A percentile compares a stretch with the other conserved stretches of the same genome.
These are phyloP conservation scores for Pseudopediastrum boryanum DNA, from an alignment of 139 green algal genomes.

Conservation along the genomic window DNA sequence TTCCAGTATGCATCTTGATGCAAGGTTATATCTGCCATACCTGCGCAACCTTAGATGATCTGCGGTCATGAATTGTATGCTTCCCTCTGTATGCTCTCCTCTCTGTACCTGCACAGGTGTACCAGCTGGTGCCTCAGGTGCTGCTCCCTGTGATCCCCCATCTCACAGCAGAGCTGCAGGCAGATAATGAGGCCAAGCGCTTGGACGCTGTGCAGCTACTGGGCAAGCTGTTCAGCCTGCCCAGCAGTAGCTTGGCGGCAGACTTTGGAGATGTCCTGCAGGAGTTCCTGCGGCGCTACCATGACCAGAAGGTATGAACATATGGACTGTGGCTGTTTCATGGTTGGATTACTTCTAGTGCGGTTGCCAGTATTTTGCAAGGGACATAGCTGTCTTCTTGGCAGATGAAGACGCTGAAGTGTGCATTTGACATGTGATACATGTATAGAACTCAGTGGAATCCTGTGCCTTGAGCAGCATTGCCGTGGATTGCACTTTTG, in stretches of 20 bases:
- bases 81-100: not conserved
- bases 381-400: too few relatives aligned
- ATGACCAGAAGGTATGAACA: conserved; percentile 25
- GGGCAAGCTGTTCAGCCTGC: conserved; percentile 31
- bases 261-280: conserved; percentile 28
- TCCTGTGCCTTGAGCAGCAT: too few relatives aligned
- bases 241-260: conserved; percentile 16
- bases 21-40: too few relatives aligned
- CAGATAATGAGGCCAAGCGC: conserved; percentile 2
- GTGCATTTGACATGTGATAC: too few relatives aligned
- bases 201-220: conserved; percentile 18
- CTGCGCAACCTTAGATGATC: not conserved
- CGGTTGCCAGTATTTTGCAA: too few relatives aligned
- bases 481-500: too few relatives aligned
- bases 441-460: too few relatives aligned
- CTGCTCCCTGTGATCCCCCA: conserved; percentile 77
- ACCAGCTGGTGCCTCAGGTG: conserved; percentile 62
- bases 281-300: conserved; percentile 14
- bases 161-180: conserved; percentile 61
- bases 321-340: too few relatives aligned
- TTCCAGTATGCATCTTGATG: not conserved
- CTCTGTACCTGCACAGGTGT: conserved; percentile 45
- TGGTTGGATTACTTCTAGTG: too few relatives aligned
- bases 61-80: not conserved
- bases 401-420: too few relatives aligned